A percentile compares a stretch with the other conserved stretches of the same genome.
Conservation (phyloP, 345 rosid genomes). For the Euclidium syriacum region DNA sequence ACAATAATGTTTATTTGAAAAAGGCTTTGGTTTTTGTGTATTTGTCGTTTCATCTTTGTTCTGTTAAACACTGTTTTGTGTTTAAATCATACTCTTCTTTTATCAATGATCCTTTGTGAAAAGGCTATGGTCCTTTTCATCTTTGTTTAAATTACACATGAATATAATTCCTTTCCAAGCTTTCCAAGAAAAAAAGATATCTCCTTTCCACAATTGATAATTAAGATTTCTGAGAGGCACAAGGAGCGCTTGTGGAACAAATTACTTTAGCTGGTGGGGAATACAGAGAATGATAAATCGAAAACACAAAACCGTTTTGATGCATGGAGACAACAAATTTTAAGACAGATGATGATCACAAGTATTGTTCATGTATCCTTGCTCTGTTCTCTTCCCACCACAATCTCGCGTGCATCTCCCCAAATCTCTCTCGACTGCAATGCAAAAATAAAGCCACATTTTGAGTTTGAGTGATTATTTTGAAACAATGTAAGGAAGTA, state of each 20-base stretch:
- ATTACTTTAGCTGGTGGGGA: not conserved
- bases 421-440: slow-evolving; percentile 87
- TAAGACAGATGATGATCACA: slow-evolving; percentile 36
- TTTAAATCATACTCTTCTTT: too few relatives aligned
- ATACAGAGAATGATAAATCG: slow-evolving; percentile 16
- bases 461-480: not conserved
- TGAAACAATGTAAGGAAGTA: slow-evolving; percentile 9
- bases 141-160: too few relatives aligned
- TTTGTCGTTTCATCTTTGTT: too few relatives aligned
- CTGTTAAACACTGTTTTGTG: too few relatives aligned
- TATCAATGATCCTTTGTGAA: too few relatives aligned
- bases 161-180: too few relatives aligned
- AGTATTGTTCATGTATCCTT: slow-evolving; percentile 87
- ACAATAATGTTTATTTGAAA: too few relatives aligned
- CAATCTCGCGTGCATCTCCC: slow-evolving; percentile 91
- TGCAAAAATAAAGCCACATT: not conserved
- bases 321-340: not conserved
- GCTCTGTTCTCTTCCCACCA: slow-evolving; percentile 99
- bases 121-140: too few relatives aligned
- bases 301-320: slow-evolving; percentile 17
- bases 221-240: slow-evolving; percentile 13
- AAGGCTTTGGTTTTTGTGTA: too few relatives aligned
- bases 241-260: slow-evolving; percentile 7
- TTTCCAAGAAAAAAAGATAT: not conserved
- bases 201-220: slow-evolving; percentile 7